phyloP scores from a whole-genome alignment of 1,284 basidiomycete species.

The Boletellus dicymbophilus region DNA sequence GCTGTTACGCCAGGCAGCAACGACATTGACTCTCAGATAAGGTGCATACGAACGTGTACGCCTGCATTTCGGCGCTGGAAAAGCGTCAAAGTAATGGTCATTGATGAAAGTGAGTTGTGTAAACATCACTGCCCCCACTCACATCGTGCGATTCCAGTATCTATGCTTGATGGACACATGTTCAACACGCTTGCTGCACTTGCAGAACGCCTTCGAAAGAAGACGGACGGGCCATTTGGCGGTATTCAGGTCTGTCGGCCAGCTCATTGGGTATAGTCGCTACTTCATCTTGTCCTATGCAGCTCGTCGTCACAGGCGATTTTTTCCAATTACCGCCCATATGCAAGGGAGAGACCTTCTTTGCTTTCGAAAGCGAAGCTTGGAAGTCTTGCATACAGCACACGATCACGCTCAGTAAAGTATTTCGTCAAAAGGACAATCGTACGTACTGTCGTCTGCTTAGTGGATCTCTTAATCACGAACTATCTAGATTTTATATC shows the following conservation, averaged over 20 bases:
- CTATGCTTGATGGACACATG: constrained; percentile 82
- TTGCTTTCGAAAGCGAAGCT: constrained; percentile 77
- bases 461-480: background rate
- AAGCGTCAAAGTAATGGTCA: constrained; percentile 70
- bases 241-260: constrained; percentile 68
- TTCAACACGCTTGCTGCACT: constrained; percentile 67
- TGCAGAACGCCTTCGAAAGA: constrained; percentile 51
- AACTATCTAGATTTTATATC: constrained; percentile 56
- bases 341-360: constrained; percentile 39
- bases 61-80: constrained; percentile 63
- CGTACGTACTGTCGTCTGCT: constrained; percentile 31
- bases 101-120: constrained; percentile 70
- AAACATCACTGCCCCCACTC: background rate
- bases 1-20: constrained; percentile 70
- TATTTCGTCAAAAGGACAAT: constrained; percentile 64
- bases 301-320: constrained; percentile 78
- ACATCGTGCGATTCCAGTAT: constrained; percentile 48
- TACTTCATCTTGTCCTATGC: background rate
- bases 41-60: constrained; percentile 50
- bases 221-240: constrained; percentile 51
- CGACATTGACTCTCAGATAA: constrained; percentile 58
- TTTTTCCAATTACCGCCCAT: constrained; percentile 91
- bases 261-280: background rate
- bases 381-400: constrained; percentile 72
- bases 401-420: constrained; percentile 74